Evolutionary conservation across 2,329 filamentous ascomycete genomes (phyloP).

Genomic region (Chrysoporthe puriensis): DNA sequence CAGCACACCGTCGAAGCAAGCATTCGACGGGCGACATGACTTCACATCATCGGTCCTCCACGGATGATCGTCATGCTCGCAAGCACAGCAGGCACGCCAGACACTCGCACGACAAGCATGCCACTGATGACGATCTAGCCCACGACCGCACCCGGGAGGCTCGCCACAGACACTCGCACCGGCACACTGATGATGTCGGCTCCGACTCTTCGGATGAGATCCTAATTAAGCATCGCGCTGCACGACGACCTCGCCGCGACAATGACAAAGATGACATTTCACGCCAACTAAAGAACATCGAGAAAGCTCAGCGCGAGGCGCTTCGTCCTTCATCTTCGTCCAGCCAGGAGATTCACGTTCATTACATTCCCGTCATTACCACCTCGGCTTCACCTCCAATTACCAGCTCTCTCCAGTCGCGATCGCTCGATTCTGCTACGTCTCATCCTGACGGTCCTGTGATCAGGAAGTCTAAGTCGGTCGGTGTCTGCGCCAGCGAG

Average conservation of each 20-base stretch:
- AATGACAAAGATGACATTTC: conserved; percentile 9
- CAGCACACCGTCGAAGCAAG: neutral
- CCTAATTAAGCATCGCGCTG: conserved; percentile 5
- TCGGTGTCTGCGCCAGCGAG: neutral
- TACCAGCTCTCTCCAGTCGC: conserved; percentile 4
- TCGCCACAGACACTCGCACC: conserved; percentile 11
- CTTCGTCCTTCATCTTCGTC: conserved; percentile 18
- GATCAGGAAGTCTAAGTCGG: conserved; percentile 11
- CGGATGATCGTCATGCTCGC: conserved; percentile 12
- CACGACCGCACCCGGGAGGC: neutral
- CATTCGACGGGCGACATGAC: neutral
- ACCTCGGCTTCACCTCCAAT: conserved; percentile 18
- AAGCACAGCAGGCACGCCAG: conserved; percentile 19
- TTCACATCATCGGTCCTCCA: neutral
- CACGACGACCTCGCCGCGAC: neutral
- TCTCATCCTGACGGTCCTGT: conserved; percentile 2
- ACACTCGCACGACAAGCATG: conserved; percentile 1
- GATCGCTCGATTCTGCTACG: conserved; percentile 1
- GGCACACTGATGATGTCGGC: conserved; percentile 2
- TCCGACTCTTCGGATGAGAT: conserved; percentile 22
- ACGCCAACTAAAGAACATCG: conserved; percentile 15
- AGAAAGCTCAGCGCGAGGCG: conserved; percentile 21
- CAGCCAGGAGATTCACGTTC: conserved; percentile 25
- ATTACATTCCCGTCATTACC: conserved; percentile 24
- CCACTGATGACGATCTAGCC: neutral